A percentile compares a stretch with the other conserved stretches of the same genome.
These are phyloP conservation scores for Talaromyces sp. DNA, from an alignment of 2,329 filamentous ascomycete genomes.

Conservation along the genomic window DNA sequence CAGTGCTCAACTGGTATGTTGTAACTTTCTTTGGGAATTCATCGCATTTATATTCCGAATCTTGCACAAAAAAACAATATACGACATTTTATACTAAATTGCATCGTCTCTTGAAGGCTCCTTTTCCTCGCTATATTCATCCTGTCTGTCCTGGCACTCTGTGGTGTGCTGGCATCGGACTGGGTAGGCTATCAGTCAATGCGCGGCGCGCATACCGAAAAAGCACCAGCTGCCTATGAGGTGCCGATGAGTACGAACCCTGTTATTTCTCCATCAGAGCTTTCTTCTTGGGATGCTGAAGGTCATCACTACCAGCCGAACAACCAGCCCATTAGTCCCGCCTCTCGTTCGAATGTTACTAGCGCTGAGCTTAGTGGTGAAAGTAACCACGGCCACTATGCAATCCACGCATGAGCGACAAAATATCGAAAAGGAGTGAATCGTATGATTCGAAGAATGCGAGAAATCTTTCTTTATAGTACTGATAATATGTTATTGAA, in stretches of 20 bases:
- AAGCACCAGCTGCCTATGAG: constrained; percentile 7
- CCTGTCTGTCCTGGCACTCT: constrained; percentile 30
- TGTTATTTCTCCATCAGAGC: constrained; percentile 11
- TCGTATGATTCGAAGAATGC: too few species aligned
- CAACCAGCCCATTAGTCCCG: constrained; percentile 15
- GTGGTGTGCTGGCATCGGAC: constrained; percentile 30
- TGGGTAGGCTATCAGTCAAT: constrained; percentile 30
- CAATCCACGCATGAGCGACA: not conserved
- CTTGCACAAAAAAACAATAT: too few species aligned
- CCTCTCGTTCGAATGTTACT: constrained; percentile 7
- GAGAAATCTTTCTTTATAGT: too few species aligned
- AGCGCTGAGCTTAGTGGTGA: constrained; percentile 15
- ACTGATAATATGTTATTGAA: too few species aligned
- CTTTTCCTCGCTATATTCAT: constrained; percentile 33
- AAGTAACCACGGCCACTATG: constrained; percentile 1
- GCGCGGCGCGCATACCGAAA: constrained; percentile 7
- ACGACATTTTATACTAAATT: not conserved
- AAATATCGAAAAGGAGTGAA: too few species aligned
- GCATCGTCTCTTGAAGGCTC: constrained; percentile 21
- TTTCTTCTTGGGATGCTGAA: constrained; percentile 20
- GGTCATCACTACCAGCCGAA: constrained; percentile 19
- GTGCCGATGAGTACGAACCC: constrained; percentile 19
- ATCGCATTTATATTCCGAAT: too few species aligned
- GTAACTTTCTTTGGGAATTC: too few species aligned
- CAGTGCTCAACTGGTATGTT: constrained; percentile 31